These are phyloP conservation scores for Rosa chinensis DNA, from an alignment of 306 rosid species.

Conservation along the genomic window DNA sequence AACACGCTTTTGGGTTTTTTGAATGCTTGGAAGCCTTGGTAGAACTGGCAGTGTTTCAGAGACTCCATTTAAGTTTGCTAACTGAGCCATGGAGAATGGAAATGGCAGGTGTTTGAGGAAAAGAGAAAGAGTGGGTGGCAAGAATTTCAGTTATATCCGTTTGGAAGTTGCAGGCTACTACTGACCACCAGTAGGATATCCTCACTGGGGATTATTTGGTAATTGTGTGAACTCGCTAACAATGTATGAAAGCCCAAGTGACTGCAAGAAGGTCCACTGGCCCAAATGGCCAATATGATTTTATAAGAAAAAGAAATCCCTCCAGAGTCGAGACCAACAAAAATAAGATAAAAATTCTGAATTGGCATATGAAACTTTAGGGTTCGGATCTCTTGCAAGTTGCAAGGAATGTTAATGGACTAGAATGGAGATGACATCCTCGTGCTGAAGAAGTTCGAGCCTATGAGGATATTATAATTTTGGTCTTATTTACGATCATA, in stretches of 20 bases:
- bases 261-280: neutral
- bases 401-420: too few relatives aligned
- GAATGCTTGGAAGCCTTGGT: slow-evolving; percentile 40
- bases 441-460: too few relatives aligned
- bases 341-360: too few relatives aligned
- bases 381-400: too few relatives aligned
- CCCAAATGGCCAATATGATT: neutral
- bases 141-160: slow-evolving; percentile 40
- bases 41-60: slow-evolving; percentile 48
- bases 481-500: too few relatives aligned
- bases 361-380: too few relatives aligned
- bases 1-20: slow-evolving; percentile 30
- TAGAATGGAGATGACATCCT: too few relatives aligned
- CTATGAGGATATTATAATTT: too few relatives aligned
- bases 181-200: slow-evolving; percentile 58
- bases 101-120: neutral
- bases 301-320: too few relatives aligned
- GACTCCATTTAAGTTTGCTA: slow-evolving; percentile 62
- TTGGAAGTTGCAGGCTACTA: slow-evolving; percentile 30
- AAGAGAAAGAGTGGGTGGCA: slow-evolving; percentile 10
- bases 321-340: neutral
- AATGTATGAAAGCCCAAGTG: neutral
- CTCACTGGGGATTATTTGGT: slow-evolving; percentile 42
- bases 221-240: slow-evolving; percentile 13
- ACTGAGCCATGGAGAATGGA: slow-evolving; percentile 53